Evolutionary conservation across 176 grass and related monocot genomes (phyloP).

Genomic region (Raddia guianensis): DNA sequence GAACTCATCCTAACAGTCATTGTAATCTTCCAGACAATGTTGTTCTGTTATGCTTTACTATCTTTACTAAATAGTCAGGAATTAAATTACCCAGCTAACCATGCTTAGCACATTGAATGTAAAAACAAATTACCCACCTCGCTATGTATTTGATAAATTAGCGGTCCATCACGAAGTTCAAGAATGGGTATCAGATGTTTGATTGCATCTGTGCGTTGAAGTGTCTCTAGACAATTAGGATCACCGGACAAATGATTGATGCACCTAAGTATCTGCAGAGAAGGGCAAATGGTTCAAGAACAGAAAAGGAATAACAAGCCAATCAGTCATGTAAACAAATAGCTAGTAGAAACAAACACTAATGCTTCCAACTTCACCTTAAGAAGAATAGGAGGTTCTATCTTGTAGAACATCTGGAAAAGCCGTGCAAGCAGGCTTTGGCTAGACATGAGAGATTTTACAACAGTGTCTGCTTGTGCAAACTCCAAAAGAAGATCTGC

Average conservation of each 20-base stretch:
- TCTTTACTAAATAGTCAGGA: not conserved
- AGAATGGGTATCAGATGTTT: constrained; percentile 98
- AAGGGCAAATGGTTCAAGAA: constrained; percentile 15
- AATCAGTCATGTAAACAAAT: constrained; percentile 38
- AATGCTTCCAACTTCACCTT: constrained; percentile 63
- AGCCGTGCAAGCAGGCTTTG: constrained; percentile 82
- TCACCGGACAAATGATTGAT: constrained; percentile 98
- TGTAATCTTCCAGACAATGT: not conserved
- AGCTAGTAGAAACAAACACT: constrained; percentile 18
- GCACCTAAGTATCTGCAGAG: constrained; percentile 88
- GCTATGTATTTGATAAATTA: constrained; percentile 90
- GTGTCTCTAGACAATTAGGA: constrained; percentile 94
- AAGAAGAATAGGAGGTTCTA: constrained; percentile 90
- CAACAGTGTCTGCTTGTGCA: constrained; percentile 82
- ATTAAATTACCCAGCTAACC: not conserved
- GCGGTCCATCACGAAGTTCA: constrained; percentile 86
- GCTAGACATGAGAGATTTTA: constrained; percentile 86
- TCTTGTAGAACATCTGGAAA: constrained; percentile 99
- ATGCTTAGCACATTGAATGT: not conserved
- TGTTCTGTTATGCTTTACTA: not conserved
- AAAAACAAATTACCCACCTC: constrained; percentile 51
- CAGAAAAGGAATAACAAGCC: constrained; percentile 33
- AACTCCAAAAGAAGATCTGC: constrained; percentile 98
- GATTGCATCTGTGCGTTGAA: constrained; percentile 98
- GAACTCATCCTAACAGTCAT: not conserved